These are phyloP conservation scores for Irpex lacteus DNA, from an alignment of 1,284 basidiomycete species.

Conservation along the genomic window DNA sequence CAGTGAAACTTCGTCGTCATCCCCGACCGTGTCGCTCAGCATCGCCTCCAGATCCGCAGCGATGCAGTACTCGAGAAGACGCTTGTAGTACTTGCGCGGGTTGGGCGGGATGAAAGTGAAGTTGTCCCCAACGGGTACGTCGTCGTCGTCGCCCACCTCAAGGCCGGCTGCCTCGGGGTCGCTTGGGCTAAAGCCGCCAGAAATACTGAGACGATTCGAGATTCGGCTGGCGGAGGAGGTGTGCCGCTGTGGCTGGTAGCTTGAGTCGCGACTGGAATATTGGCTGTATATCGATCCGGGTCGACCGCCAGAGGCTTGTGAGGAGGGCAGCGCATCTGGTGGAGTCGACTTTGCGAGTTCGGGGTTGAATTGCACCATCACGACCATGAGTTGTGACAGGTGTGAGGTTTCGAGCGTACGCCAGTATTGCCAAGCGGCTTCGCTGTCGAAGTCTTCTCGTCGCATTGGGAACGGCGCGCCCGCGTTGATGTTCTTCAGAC, in stretches of 20 bases:
- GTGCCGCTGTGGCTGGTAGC: constrained; percentile 41
- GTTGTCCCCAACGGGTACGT: constrained; percentile 64
- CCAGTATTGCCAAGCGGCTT: constrained; percentile 85
- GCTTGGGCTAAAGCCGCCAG: constrained; percentile 28
- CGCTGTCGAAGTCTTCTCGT: constrained; percentile 82
- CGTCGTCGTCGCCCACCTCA: constrained; percentile 59
- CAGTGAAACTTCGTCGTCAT: constrained; percentile 94
- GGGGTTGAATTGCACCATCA: constrained; percentile 86
- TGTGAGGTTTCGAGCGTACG: constrained; percentile 79
- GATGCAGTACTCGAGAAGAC: constrained; percentile 83
- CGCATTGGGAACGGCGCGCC: constrained; percentile 83
- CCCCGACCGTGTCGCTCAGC: constrained; percentile 82
- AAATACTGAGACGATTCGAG: constrained; percentile 40
- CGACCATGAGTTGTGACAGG: constrained; percentile 85
- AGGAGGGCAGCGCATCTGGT: constrained; percentile 46
- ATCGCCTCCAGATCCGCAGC: constrained; percentile 87
- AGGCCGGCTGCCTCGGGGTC: constrained; percentile 39
- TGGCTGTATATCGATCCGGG: constrained; percentile 55
- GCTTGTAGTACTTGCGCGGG: constrained; percentile 81
- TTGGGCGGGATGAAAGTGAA: constrained; percentile 92
- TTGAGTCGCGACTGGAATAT: constrained; percentile 18
- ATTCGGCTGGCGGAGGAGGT: constrained; percentile 64
- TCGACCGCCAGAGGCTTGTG: constrained; percentile 39
- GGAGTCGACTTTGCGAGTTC: constrained; percentile 80
- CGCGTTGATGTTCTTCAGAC: constrained; percentile 88